Conservation (phyloP, 2,329 filamentous ascomycete genomes). For the Sphaerulina musiva region DNA sequence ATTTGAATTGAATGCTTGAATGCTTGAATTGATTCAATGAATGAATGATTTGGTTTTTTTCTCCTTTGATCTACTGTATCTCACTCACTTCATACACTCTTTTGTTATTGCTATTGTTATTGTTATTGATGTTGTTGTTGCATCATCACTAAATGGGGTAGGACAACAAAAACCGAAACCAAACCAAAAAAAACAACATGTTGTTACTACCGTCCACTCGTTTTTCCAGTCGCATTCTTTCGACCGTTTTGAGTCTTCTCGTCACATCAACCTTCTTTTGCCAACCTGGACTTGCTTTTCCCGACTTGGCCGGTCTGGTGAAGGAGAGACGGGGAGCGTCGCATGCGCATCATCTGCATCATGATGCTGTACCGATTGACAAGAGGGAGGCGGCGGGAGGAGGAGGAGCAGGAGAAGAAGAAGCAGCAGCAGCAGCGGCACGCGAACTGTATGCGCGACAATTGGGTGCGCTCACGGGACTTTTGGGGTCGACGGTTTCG, state of each 20-base stretch:
- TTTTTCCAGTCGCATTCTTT: neutral
- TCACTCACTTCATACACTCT: no score
- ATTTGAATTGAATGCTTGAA: no score
- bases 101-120: no score
- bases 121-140: neutral
- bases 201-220: neutral
- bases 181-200: no score
- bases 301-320: neutral
- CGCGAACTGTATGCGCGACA: constrained; percentile 3
- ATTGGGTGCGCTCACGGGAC: neutral
- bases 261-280: neutral
- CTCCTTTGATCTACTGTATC: no score
- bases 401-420: neutral
- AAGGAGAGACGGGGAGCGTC: neutral
- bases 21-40: no score
- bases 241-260: neutral
- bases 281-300: neutral
- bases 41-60: no score
- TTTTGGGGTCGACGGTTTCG: neutral
- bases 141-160: neutral
- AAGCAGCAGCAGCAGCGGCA: neutral
- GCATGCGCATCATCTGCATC: neutral
- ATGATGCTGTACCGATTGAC: neutral
- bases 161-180: no score
- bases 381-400: neutral